Evolutionary conservation across 2,329 filamentous ascomycete species (phyloP).

Genomic region (Paecilomyces formosus): DNA sequence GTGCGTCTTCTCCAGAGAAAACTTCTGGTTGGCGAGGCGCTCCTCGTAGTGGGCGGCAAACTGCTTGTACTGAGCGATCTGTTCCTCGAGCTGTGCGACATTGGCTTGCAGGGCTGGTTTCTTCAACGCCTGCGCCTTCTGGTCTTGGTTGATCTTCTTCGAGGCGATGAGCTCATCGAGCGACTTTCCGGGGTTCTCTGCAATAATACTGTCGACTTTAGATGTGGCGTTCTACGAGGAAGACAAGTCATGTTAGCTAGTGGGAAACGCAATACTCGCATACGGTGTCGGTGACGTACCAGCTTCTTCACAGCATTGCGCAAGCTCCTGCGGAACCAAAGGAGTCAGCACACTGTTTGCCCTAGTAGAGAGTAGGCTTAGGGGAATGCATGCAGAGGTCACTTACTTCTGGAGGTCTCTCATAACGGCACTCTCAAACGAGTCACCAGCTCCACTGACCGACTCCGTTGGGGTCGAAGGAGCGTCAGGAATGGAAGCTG

Average conservation of each 20-base stretch:
- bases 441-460: slow-evolving; percentile 52
- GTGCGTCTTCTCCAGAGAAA: slow-evolving; percentile 47
- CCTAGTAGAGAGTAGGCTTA: slow-evolving; percentile 8
- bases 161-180: slow-evolving; percentile 56
- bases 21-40: slow-evolving; percentile 49
- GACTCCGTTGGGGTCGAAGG: slow-evolving; percentile 29
- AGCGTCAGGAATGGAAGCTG: slow-evolving; percentile 18
- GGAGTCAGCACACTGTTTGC: slow-evolving; percentile 11
- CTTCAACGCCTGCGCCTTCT: slow-evolving; percentile 56
- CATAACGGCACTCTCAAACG: slow-evolving; percentile 68
- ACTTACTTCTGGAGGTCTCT: slow-evolving; percentile 85
- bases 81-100: slow-evolving; percentile 53
- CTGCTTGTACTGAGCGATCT: slow-evolving; percentile 53
- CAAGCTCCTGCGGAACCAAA: slow-evolving; percentile 57
- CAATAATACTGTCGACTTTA: slow-evolving; percentile 54
- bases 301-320: slow-evolving; percentile 94
- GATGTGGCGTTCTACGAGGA: slow-evolving; percentile 45
- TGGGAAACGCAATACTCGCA: slow-evolving; percentile 1
- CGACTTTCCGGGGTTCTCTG: slow-evolving; percentile 52
- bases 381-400: background rate
- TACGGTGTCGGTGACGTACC: slow-evolving; percentile 47
- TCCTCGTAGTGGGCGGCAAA: slow-evolving; percentile 53
- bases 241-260: slow-evolving; percentile 15
- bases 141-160: slow-evolving; percentile 59
- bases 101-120: slow-evolving; percentile 53